Base-by-base conservation (phyloP, 2,329 filamentous ascomycete genomes). In the Cladobotryum mycophilum region DNA sequence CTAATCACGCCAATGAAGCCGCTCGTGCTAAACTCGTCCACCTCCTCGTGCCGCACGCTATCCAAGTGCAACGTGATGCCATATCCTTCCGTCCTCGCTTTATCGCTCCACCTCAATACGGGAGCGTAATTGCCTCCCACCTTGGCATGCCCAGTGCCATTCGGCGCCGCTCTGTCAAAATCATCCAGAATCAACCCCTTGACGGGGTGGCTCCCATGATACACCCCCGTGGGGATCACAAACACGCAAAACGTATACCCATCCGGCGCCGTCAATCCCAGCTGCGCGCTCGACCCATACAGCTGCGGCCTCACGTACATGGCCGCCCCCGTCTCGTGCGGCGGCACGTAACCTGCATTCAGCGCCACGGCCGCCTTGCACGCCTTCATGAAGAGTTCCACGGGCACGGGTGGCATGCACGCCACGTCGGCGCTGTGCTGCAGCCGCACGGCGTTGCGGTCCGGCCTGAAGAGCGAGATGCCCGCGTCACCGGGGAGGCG, bases 21-120 rank as follows among this genome's bases (percentile, higher is more conserved):
- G 56, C 86, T 91, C 0, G 93, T 97, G 58, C 87, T 93, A 66
- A 97, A 99, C 76, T 99, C 92, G 63, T 99, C 92, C 55, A 99
- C 81, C 67, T 95, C 89, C 53, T 82, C 85, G 60, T 91, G 81
- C 9, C 81, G 88, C 63, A 84, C 84, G 67, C 88, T 93, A 70
- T 97, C 93, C 49, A 97, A 74, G 67, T 97, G 92, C 62, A 97
- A 76, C 2, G 92, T 97, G 63, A 97, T 97, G n/a, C 89, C 91
- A 64, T 81, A 97, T 33, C 92, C 92, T 53, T 89, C 80, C 15
- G 76, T 73, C 52, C 85, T 76, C 1, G 93, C 92, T 63, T 80
- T 85, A 61, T 95, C 90, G 64, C 88, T 95, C 78, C 89, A 90
- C 50, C 87, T 78, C 62, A 97, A 71, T 5, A 97, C 92, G 3